A percentile compares a stretch with the other conserved stretches of the same genome.
These are phyloP conservation scores for Syzygium aqueum DNA, from an alignment of 345 rosid species.

Conservation along the genomic window DNA sequence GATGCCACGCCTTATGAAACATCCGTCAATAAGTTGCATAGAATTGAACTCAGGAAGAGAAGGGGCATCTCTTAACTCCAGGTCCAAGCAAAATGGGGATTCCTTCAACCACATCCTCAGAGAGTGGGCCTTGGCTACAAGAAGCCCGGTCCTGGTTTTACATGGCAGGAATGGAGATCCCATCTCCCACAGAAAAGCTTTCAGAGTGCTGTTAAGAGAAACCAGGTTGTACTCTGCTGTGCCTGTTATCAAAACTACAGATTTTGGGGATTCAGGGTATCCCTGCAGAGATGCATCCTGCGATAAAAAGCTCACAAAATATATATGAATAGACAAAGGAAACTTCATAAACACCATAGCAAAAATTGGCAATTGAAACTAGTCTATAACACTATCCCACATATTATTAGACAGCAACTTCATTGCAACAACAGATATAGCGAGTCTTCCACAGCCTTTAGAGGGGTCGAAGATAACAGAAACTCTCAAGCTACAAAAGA, in stretches of 20 bases:
- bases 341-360: neutral
- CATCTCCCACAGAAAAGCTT: constrained; percentile 97
- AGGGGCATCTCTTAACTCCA: constrained; percentile 64
- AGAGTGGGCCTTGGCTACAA: constrained; percentile 87
- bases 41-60: constrained; percentile 64
- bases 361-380: neutral
- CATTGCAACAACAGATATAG: neutral
- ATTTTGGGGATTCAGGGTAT: constrained; percentile 78
- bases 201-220: constrained; percentile 73
- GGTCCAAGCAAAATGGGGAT: constrained; percentile 91
- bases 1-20: constrained; percentile 74
- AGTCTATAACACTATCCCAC: neutral
- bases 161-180: constrained; percentile 92
- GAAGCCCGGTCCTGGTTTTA: constrained; percentile 69
- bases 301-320: neutral
- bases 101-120: constrained; percentile 98
- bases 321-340: neutral
- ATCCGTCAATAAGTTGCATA: constrained; percentile 75
- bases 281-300: constrained; percentile 98
- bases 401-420: neutral
- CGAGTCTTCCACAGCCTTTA: neutral
- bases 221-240: constrained; percentile 77
- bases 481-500: neutral
- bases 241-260: constrained; percentile 84
- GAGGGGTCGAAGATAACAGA: neutral